phyloP scores from a whole-genome alignment of 306 rosid genomes.

The Dicorynia guianensis region DNA sequence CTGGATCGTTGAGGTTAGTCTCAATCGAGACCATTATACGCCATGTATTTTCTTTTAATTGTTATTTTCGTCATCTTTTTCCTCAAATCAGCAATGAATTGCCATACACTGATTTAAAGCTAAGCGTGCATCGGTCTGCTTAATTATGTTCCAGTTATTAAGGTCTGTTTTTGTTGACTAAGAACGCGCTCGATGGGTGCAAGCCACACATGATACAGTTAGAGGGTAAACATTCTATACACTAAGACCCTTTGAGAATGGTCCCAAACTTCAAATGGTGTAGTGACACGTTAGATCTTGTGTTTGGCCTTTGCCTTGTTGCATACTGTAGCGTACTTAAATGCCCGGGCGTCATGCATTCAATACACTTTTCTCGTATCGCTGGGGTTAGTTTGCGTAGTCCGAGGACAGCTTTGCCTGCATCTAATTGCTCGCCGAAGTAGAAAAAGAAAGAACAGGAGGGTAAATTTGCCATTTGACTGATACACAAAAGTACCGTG shows the following conservation, averaged over 20 bases:
- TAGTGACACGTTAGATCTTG: slow-evolving; percentile 43
- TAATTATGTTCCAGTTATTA: background rate
- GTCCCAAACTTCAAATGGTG: slow-evolving; percentile 15
- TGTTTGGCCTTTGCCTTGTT: background rate
- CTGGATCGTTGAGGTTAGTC: slow-evolving; percentile 83
- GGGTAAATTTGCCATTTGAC: slow-evolving; percentile 3
- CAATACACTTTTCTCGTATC: slow-evolving; percentile 34
- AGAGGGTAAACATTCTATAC: slow-evolving; percentile 26
- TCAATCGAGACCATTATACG: background rate
- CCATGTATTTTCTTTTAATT: background rate
- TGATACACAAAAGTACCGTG: background rate
- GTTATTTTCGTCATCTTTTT: too few species aligned
- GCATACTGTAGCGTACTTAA: background rate
- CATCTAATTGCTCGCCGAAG: too few species aligned
- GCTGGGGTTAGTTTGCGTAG: slow-evolving; percentile 18
- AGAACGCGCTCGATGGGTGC: slow-evolving; percentile 29
- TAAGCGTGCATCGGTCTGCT: too few species aligned
- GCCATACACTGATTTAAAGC: too few species aligned
- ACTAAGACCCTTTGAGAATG: too few species aligned
- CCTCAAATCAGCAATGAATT: too few species aligned
- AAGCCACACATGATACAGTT: slow-evolving; percentile 31
- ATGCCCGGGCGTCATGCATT: slow-evolving; percentile 6
- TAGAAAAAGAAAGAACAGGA: too few species aligned
- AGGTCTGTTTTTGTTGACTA: slow-evolving; percentile 10
- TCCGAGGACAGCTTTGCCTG: background rate